phyloP scores from a whole-genome alignment of 208 protist species.

The Crithidia acanthocephali region DNA sequence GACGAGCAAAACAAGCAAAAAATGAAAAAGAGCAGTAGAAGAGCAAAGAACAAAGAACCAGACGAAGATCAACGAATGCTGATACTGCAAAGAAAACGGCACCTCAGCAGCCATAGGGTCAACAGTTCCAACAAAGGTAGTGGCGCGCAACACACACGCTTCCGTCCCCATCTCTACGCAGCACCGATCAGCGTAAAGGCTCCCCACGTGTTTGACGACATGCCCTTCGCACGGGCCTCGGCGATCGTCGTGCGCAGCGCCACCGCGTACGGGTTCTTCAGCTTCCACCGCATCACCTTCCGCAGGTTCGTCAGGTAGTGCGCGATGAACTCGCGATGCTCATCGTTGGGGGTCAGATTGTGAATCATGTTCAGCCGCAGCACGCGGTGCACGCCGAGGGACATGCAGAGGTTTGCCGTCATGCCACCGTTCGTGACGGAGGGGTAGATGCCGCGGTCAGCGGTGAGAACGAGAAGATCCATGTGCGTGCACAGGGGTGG shows the following conservation, averaged over 20 bases:
- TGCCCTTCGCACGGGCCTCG: conserved; percentile 31
- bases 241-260: conserved; percentile 75
- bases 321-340: conserved; percentile 63
- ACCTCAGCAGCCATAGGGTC: too few species aligned
- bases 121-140: too few species aligned
- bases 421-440: conserved; percentile 47
- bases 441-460: conserved; percentile 42
- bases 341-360: conserved; percentile 41
- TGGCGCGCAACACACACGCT: not conserved
- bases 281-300: conserved; percentile 43
- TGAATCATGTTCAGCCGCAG: conserved; percentile 66
- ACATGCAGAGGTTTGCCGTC: conserved; percentile 62
- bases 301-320: conserved; percentile 57
- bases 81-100: not conserved
- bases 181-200: conserved; percentile 80
- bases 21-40: conserved; percentile 7
- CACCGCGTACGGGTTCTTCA: conserved; percentile 70
- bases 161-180: conserved; percentile 32
- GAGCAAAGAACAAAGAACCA: conserved; percentile 19
- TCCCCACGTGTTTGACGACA: conserved; percentile 60
- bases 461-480: conserved; percentile 66
- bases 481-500: conserved; percentile 40
- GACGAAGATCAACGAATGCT: not conserved
- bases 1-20: conserved; percentile 9
- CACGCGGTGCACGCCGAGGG: conserved; percentile 68